Evolutionary conservation across 768 basidiomycete species (phyloP), one percentile per base, ranked within the genome.

Genomic region (Lactifluus volemus): DNA sequence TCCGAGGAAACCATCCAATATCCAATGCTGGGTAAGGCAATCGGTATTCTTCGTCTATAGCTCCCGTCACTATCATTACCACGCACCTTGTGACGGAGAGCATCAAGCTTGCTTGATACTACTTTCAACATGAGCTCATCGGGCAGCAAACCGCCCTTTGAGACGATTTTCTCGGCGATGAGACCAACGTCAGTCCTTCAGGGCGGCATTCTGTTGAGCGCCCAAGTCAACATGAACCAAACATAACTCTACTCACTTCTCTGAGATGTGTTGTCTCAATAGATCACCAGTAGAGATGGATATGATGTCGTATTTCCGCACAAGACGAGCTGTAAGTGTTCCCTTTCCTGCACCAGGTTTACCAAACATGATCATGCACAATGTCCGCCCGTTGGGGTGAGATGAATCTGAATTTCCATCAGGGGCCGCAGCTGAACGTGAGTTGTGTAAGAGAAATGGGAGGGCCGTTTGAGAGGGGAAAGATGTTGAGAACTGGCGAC

Each of bases 1-100:
- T 96, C 41, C 93, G 85, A 54, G 94, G 94, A 68, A 96, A 95
- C 94, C 94, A 66, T 96, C 94, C 48, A 95, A 72, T 64, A 96
- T 88, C 93, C 93, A 95, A 68, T 89, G 86, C 89, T 93, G 63
- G 8, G 59, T 53, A 63, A 11, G 47, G 15, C 41, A 17, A 49
- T 17, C 36, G 8, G 55, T 58, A 49, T 55, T 61, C 9, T 11
- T 3, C 39, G 19, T 7, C 50, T 21, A 48, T 14, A 38, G 10
- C n/a, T 19, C 53, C 29, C 25, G 11, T 38, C 38, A 38, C 25
- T 25, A 25, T 25, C 38, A 38, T 11, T 10, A 11, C 12, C 1
- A 62, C 75, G 36, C 60, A 88, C 90, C 78, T 81, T 84, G 73
- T 86, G 82, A 50, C 79, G 78, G 53, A 90, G 74, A 15, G 71